Evolutionary conservation across 192 early-diverging fungal species (phyloP).

Genomic region (Gaertneriomyces semiglobifer): DNA sequence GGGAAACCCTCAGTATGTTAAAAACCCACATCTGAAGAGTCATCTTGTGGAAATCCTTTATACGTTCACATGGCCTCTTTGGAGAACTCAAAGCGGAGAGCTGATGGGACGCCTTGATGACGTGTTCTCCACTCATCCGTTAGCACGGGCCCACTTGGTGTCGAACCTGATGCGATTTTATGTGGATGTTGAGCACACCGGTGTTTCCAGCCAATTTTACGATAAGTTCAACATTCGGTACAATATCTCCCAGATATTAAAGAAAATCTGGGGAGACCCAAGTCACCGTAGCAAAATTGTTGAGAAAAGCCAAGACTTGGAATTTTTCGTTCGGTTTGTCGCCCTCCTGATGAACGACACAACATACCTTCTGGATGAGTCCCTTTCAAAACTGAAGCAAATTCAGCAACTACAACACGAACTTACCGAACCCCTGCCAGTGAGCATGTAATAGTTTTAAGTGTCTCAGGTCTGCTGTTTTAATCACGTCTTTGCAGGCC

Average conservation of each 20-base stretch:
- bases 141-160: constrained; percentile 73
- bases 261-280: constrained; percentile 71
- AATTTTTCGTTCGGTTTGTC: constrained; percentile 83
- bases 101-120: constrained; percentile 39
- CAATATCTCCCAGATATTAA: constrained; percentile 90
- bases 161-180: constrained; percentile 86
- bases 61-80: constrained; percentile 73
- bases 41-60: constrained; percentile 91
- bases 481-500: constrained; percentile 39
- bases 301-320: constrained; percentile 54
- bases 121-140: constrained; percentile 68
- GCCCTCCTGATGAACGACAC: constrained; percentile 94
- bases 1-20: constrained; percentile 71
- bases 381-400: constrained; percentile 77
- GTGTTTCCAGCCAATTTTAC: constrained; percentile 89
- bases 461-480: not conserved
- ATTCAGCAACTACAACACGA: constrained; percentile 81
- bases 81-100: constrained; percentile 36
- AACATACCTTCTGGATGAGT: constrained; percentile 91
- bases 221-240: constrained; percentile 99
- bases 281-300: constrained; percentile 67
- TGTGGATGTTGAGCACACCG: constrained; percentile 93
- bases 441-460: constrained; percentile 37
- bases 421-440: constrained; percentile 56
- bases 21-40: constrained; percentile 93